These are phyloP conservation scores for Triticum urartu DNA, from an alignment of 176 grass and related monocot species.

Conservation along the genomic window DNA sequence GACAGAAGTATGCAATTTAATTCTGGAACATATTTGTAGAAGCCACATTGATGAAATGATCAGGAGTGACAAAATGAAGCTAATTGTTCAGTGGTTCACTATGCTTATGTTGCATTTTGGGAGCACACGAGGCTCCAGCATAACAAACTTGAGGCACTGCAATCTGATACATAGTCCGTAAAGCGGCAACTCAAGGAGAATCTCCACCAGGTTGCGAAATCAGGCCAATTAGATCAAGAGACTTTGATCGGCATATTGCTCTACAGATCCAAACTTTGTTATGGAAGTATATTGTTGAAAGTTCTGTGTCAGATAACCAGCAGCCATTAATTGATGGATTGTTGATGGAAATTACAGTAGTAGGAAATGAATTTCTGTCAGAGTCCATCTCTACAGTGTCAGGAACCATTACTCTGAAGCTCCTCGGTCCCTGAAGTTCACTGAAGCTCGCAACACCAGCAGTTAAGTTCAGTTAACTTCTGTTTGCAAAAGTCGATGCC, in stretches of 20 bases:
- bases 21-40: slow-evolving; percentile 39
- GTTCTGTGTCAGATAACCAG: background rate
- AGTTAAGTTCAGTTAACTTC: too few relatives aligned
- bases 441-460: too few relatives aligned
- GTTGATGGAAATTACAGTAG: too few relatives aligned
- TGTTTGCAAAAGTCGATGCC: too few relatives aligned
- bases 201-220: slow-evolving; percentile 45
- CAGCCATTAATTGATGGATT: background rate
- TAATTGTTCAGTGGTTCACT: slow-evolving; percentile 37
- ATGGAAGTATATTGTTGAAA: slow-evolving; percentile 32
- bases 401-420: background rate
- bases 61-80: slow-evolving; percentile 40
- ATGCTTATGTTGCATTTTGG: slow-evolving; percentile 45
- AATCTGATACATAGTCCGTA: slow-evolving; percentile 31
- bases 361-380: background rate
- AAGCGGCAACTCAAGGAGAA: slow-evolving; percentile 51
- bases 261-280: slow-evolving; percentile 39
- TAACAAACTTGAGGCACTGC: slow-evolving; percentile 44
- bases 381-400: background rate
- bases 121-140: slow-evolving; percentile 49
- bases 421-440: too few relatives aligned
- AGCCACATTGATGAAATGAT: slow-evolving; percentile 26
- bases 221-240: background rate
- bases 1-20: slow-evolving; percentile 29
- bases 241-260: too few relatives aligned